Evolutionary conservation across 768 basidiomycete species (phyloP).

Genomic region (Hortiboletus campestris): DNA sequence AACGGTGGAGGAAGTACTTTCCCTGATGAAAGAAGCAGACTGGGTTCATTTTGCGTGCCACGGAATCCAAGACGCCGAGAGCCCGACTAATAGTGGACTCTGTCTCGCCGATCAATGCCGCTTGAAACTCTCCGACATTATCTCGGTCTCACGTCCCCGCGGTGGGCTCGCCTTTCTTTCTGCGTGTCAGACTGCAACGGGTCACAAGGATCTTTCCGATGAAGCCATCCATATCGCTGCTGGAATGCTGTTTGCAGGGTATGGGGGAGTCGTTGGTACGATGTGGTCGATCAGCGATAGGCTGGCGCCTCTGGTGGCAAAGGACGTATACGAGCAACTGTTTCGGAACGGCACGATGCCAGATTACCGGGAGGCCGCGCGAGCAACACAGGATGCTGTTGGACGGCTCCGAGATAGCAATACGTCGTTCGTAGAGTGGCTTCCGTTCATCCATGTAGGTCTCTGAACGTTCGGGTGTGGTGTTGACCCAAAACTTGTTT

Average conservation of each 20-base stretch:
- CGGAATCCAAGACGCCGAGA: not conserved
- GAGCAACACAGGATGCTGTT: not conserved
- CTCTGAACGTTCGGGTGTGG: not conserved
- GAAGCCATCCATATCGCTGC: not conserved
- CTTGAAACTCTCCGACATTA: not conserved
- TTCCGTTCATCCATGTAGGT: constrained; percentile 11
- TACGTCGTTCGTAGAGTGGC: constrained; percentile 1
- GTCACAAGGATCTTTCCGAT: not conserved
- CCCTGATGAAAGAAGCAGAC: not conserved
- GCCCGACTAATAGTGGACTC: not conserved
- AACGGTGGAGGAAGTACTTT: constrained; percentile 14
- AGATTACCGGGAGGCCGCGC: not conserved
- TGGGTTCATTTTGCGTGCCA: constrained; percentile 1
- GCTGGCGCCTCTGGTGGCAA: constrained; percentile 35
- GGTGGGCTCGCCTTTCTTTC: not conserved
- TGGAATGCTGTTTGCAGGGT: constrained; percentile 35
- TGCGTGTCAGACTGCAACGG: not conserved
- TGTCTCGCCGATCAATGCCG: not conserved
- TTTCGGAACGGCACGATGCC: not conserved
- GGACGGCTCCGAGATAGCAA: not conserved
- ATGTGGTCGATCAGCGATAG: constrained; percentile 43
- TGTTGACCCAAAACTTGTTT: not conserved
- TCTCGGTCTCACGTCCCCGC: not conserved
- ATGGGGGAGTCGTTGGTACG: constrained; percentile 38
- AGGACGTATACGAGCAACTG: constrained; percentile 30